A percentile compares a stretch with the other conserved stretches of the same genome.
These are phyloP conservation scores for Berkeleyomyces basicola DNA, from an alignment of 2,329 filamentous ascomycete species.

Conservation along the genomic window DNA sequence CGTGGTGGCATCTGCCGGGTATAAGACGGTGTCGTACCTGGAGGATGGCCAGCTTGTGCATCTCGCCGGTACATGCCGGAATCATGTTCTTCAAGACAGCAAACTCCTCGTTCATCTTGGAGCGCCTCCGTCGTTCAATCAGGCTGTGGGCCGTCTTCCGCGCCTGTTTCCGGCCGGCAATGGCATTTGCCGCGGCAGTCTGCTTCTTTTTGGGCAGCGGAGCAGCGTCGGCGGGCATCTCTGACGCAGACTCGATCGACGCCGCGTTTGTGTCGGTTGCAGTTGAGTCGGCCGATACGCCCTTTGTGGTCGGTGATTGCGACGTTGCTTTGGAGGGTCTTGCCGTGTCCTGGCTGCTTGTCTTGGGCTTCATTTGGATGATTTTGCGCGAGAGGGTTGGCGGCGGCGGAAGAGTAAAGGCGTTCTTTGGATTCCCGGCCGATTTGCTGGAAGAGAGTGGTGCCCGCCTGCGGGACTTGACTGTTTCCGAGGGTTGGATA, in stretches of 20 bases:
- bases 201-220: conserved; percentile 56
- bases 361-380: conserved; percentile 80
- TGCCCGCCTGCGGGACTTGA: conserved; percentile 34
- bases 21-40: conserved; percentile 42
- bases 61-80: conserved; percentile 86
- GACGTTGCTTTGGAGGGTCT: conserved; percentile 3
- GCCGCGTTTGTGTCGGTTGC: conserved; percentile 1
- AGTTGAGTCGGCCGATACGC: background rate
- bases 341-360: conserved; percentile 13
- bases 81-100: conserved; percentile 87
- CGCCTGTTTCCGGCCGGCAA: conserved; percentile 79
- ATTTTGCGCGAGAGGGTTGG: conserved; percentile 88
- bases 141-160: conserved; percentile 91
- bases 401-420: conserved; percentile 74
- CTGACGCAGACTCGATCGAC: background rate
- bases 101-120: conserved; percentile 99
- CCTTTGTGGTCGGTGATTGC: conserved; percentile 10
- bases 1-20: background rate
- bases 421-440: conserved; percentile 33
- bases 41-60: conserved; percentile 93
- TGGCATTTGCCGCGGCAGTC: conserved; percentile 53
- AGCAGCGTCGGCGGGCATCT: conserved; percentile 1
- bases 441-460: conserved; percentile 26
- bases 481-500: conserved; percentile 33
- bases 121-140: conserved; percentile 75